A percentile compares a stretch with the other conserved stretches of the same genome.
These are phyloP conservation scores for Ustilago hordei DNA, from an alignment of 1,284 basidiomycete species.

Conservation along the genomic window DNA sequence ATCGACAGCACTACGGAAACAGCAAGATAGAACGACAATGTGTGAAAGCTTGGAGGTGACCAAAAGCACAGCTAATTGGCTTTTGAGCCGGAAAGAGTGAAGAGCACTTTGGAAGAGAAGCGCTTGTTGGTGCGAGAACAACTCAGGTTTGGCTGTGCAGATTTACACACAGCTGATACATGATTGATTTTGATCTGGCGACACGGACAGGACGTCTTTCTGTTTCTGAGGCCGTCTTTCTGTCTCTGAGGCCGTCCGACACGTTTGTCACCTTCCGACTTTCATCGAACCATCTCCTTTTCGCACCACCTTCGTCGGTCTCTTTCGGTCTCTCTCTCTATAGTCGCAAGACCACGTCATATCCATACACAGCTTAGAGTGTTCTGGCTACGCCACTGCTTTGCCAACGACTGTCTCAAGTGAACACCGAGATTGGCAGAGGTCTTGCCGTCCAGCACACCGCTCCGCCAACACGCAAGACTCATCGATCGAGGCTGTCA, in stretches of 20 bases:
- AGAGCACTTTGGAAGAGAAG: too few relatives aligned
- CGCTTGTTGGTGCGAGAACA: too few relatives aligned
- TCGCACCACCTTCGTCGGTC: background rate
- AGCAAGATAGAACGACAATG: background rate
- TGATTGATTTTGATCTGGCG: background rate
- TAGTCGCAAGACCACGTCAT: too few relatives aligned
- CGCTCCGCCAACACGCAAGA: too few relatives aligned
- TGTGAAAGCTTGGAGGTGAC: background rate
- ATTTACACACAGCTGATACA: background rate
- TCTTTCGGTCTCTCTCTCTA: too few relatives aligned
- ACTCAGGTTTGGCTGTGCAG: too few relatives aligned
- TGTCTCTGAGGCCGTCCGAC: background rate
- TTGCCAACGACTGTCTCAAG: too few relatives aligned
- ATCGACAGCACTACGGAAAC: background rate
- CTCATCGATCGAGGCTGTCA: too few relatives aligned
- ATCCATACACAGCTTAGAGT: too few relatives aligned
- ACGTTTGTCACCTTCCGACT: background rate
- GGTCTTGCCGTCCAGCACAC: too few relatives aligned
- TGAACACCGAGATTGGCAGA: too few relatives aligned
- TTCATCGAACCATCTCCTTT: background rate
- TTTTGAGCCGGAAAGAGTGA: background rate
- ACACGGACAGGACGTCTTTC: background rate
- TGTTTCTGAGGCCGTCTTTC: background rate
- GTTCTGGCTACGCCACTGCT: too few relatives aligned
- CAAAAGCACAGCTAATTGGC: background rate